Evolutionary conservation across 202 grass and related monocot genomes (phyloP), one percentile per base, ranked within the genome.

Genomic region (Digitaria exilis): DNA sequence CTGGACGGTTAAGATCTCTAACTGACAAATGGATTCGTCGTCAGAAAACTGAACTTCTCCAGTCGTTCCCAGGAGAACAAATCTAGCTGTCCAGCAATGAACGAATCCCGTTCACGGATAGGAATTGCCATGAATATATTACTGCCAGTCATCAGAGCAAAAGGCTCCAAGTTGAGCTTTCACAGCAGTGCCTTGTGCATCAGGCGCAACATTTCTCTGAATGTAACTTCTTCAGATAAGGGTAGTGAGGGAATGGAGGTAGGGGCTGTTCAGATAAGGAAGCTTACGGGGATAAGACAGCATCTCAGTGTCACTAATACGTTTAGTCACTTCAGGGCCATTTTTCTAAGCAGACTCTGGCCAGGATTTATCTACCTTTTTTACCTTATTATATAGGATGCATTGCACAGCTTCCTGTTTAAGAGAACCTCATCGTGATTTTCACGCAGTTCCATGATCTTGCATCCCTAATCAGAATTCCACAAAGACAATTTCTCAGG

Each of bases 291-390:
- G 68, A 71, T 87, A 83, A 84, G 80, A 26, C n/a, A 75, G 84
- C 88, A 90, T 90, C 84, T 90, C 49, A 84, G 54, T 14, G 74
- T 84, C 61, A 83, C 88, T 84, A 86, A 73, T 82, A 86, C 11
- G 80, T 80, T 87, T 56, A 56, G 84, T 84, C 88, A 90, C 26
- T 83, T 90, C 79, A 52, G n/a, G 19, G 34, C 43, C 59, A 80
- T 69, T 87, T 76, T 81, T 90, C 18, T 84, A 90, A 87, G 73
- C 52, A 35, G 16, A 35, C 48, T 31, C 7, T 78, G 30, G 6
- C 39, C 14, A 79, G 72, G 72, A 86, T 89, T 76, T 85, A 77
- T 55, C 15, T 61, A 57, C 64, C n/a, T n/a, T n/a, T 43, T 81
- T 71, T 77, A 48, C 71, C 72, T 18, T 46, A n/a, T n/a, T n/a